Conservation (phyloP, 305 asterid genomes). For the Vinca major region DNA sequence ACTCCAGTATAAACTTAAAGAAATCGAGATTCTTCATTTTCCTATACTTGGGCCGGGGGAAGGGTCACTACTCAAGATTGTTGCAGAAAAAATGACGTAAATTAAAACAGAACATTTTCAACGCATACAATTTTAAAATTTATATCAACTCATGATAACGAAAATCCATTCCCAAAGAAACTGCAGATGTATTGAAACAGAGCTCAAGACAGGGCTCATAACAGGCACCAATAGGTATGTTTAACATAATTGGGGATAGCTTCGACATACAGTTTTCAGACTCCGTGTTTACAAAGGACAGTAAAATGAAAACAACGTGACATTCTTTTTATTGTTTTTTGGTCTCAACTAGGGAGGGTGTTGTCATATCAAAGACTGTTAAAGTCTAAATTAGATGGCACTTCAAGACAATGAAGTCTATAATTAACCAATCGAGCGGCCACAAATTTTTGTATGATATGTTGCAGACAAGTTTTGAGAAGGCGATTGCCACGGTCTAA, state of each 20-base stretch:
- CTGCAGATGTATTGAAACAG: slow-evolving; percentile 3
- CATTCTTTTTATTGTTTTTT: background rate
- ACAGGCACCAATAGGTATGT: too few relatives aligned
- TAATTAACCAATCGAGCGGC: background rate
- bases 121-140: background rate
- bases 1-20: too few relatives aligned
- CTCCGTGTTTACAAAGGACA: background rate
- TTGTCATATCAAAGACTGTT: background rate
- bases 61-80: background rate
- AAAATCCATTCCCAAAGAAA: slow-evolving; percentile 2
- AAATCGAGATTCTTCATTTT: background rate
- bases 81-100: background rate
- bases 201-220: background rate
- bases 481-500: slow-evolving; percentile 1
- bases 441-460: slow-evolving; percentile 6
- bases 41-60: background rate
- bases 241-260: too few relatives aligned
- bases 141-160: background rate
- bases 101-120: background rate
- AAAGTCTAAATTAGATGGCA: background rate
- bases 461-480: background rate
- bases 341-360: background rate
- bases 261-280: too few relatives aligned
- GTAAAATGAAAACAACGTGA: slow-evolving; percentile 7
- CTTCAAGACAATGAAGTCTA: too few relatives aligned